Evolutionary conservation across 2,329 filamentous ascomycete genomes (phyloP), one percentile per base, ranked within the genome.

Genomic region (Hansfordia pulvinata): DNA sequence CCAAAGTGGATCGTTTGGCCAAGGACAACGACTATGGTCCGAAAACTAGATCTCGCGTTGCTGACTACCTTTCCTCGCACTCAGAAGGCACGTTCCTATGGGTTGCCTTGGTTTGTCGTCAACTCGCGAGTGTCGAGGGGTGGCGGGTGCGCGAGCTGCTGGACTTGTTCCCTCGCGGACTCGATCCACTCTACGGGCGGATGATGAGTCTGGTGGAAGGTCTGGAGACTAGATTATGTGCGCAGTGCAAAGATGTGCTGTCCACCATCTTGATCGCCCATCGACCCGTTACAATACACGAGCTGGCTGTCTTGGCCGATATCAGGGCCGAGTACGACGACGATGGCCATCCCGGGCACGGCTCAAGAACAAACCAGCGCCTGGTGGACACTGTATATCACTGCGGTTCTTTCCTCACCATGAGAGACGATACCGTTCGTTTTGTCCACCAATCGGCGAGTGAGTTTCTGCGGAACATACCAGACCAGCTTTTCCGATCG

Each of bases 371-470:
- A n/a, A n/a, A 19, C 5, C 26, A 36, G 9, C 24, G 29, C 3
- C 12, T 50, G 8, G 13, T 24, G 18, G 31, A 49, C 8, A 35
- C 54, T 6, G 37, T 58, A 10, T 15, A 32, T 1, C n/a, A 27
- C 4, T 60, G 50, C 31, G 47, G 52, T 10, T 60, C 50, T 3
- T 54, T 59, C 28, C 32, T 59, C 1, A 52, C 41, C 2, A n/a
- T 52, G 19, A 35, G 38, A 23, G 23, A 49, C 1, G 30, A 19
- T 2, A 30, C 21, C 1, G 23, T 58, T 5, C 45, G 38, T 20
- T 47, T 55, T 31, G 42, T 59, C 2, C 53, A 60, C 32, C 47
- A 54, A 27, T 58, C 54, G 5, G 56, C 52, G 1, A 55, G 55
- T 31, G 54, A 60, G 10, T 54, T 41, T 30, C 30, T 62, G 4